Evolutionary conservation across 176 grass and related monocot species (phyloP).

Genomic region (Lolium multiflorum): DNA sequence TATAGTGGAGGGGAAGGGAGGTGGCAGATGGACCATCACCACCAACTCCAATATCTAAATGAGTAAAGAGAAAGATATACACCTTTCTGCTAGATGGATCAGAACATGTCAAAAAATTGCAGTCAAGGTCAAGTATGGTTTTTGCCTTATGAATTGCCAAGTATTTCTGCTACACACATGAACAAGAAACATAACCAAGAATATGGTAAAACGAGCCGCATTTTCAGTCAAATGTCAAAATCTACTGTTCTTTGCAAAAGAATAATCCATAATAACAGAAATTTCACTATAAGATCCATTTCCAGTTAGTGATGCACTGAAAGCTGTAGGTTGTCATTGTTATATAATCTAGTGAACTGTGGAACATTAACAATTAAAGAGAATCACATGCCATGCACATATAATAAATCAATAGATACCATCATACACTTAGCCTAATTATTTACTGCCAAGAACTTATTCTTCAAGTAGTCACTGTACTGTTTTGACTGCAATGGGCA

Average conservation of each 20-base stretch:
- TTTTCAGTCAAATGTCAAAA: slow-evolving; percentile 28
- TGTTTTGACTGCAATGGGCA: slow-evolving; percentile 20
- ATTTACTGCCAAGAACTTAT: background rate
- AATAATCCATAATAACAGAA: slow-evolving; percentile 26
- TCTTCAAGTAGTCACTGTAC: slow-evolving; percentile 21
- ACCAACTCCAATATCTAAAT: background rate
- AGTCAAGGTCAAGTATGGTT: background rate
- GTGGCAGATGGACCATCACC: slow-evolving; percentile 3
- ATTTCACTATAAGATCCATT: slow-evolving; percentile 13
- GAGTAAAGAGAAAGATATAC: background rate
- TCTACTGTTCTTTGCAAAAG: background rate
- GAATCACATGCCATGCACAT: slow-evolving; percentile 1
- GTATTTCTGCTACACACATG: slow-evolving; percentile 3
- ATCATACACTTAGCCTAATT: background rate
- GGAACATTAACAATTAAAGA: slow-evolving; percentile 7
- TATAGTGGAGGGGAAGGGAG: background rate
- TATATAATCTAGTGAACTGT: background rate
- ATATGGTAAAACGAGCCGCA: background rate
- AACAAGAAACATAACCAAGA: background rate
- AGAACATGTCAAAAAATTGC: background rate
- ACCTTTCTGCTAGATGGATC: slow-evolving; percentile 5
- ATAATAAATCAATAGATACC: slow-evolving; percentile 8
- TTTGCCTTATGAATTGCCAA: slow-evolving; percentile 2
- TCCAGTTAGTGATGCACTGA: background rate
- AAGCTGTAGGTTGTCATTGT: slow-evolving; percentile 6